Evolutionary conservation across 306 rosid genomes (phyloP).

Genomic region (Gastrolobium villosum): DNA sequence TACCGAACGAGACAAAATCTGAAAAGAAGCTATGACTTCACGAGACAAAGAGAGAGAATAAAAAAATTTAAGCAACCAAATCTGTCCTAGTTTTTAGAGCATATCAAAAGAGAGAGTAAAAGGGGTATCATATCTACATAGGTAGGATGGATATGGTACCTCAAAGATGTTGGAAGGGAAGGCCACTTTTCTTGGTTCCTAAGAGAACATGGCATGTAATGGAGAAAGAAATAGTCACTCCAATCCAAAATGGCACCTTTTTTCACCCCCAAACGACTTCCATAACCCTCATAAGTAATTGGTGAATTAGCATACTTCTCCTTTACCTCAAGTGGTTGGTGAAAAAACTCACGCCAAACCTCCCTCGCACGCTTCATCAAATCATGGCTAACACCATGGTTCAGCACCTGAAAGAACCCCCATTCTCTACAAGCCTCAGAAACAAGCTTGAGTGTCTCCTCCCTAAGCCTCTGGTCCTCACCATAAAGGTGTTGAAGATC

Average conservation of each 20-base stretch:
- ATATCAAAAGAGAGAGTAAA: neutral
- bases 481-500: conserved; percentile 54
- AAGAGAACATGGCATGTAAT: conserved; percentile 65
- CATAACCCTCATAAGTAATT: conserved; percentile 80
- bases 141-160: conserved; percentile 47
- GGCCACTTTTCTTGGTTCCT: conserved; percentile 77
- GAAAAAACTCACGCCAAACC: conserved; percentile 75
- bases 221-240: conserved; percentile 88
- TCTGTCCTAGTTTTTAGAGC: neutral
- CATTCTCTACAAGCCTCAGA: conserved; percentile 69
- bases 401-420: conserved; percentile 84
- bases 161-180: conserved; percentile 63
- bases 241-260: conserved; percentile 89
- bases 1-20: neutral
- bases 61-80: too few relatives aligned
- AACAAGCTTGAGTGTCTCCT: conserved; percentile 34
- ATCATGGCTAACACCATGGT: conserved; percentile 77
- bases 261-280: conserved; percentile 77
- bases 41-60: too few relatives aligned
- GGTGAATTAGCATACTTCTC: conserved; percentile 74
- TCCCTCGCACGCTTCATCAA: conserved; percentile 65
- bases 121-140: too few relatives aligned
- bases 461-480: neutral
- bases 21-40: neutral
- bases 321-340: conserved; percentile 66